phyloP scores from a whole-genome alignment of 306 rosid genomes.

The Oxytropis ochrocephala region DNA sequence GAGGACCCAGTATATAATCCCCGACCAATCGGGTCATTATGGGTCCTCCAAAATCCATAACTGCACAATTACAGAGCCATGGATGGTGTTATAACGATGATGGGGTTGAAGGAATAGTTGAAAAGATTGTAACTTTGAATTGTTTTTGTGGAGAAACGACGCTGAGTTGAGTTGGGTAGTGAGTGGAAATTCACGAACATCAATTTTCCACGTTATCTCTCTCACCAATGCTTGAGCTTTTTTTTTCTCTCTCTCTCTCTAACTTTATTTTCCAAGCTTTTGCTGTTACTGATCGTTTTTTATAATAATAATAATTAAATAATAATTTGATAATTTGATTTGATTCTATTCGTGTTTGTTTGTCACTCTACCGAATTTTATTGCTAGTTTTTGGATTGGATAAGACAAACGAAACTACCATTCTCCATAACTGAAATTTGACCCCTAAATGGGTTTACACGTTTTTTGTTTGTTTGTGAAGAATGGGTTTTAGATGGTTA shows the following conservation, averaged over 20 bases:
- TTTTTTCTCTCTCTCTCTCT: neutral
- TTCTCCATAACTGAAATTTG: neutral
- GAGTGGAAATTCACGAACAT: neutral
- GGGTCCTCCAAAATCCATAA: conserved; percentile 45
- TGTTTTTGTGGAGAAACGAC: neutral
- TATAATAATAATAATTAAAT: too few species aligned
- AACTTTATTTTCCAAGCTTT: neutral
- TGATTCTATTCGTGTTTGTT: neutral
- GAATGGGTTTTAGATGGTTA: too few species aligned
- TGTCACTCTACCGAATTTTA: neutral
- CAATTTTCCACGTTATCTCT: neutral
- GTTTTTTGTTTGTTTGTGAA: too few species aligned
- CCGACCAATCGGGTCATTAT: conserved; percentile 44
- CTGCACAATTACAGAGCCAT: neutral
- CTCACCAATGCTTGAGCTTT: neutral
- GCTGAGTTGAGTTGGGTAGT: neutral
- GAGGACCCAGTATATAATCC: conserved; percentile 69
- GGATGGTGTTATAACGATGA: neutral
- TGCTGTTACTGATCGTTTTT: neutral
- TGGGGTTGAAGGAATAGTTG: neutral
- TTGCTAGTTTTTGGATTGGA: neutral
- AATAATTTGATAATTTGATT: neutral
- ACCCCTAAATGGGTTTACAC: neutral
- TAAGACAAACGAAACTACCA: neutral
- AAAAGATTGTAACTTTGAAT: conserved; percentile 14